These are phyloP conservation scores for Diplotaxis tenuifolia DNA, from an alignment of 345 rosid species.

Conservation along the genomic window DNA sequence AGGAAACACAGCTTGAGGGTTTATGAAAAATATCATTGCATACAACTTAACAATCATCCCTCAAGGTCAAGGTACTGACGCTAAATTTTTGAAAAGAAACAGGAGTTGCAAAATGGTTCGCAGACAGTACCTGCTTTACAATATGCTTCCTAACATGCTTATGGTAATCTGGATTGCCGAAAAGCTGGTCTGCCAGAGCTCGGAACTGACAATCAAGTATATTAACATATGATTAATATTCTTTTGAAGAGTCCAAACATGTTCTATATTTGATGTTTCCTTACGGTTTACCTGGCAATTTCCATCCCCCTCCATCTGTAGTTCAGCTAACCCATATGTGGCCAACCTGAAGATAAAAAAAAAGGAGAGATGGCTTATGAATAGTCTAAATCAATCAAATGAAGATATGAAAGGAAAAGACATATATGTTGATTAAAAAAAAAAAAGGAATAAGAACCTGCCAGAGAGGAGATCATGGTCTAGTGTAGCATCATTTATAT, in stretches of 20 bases:
- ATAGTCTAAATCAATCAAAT: neutral
- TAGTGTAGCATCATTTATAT: slow-evolving; percentile 75
- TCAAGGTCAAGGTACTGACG: neutral
- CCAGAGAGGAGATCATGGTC: slow-evolving; percentile 87
- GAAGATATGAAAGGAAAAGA: neutral
- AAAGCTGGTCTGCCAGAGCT: slow-evolving; percentile 92
- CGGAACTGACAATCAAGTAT: slow-evolving; percentile 59
- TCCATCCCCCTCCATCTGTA: slow-evolving; percentile 93
- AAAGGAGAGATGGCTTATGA: slow-evolving; percentile 9
- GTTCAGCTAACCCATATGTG: slow-evolving; percentile 74
- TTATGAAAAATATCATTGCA: neutral
- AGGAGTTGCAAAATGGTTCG: slow-evolving; percentile 1
- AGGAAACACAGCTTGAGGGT: neutral
- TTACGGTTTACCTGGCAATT: slow-evolving; percentile 74
- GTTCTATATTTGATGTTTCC: neutral
- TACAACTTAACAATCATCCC: neutral
- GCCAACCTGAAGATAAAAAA: slow-evolving; percentile 50
- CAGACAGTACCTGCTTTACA: slow-evolving; percentile 73
- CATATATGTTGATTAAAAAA: neutral
- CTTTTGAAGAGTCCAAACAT: neutral
- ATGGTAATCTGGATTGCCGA: slow-evolving; percentile 76
- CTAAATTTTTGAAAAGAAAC: slow-evolving; percentile 8
- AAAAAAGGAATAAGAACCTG: slow-evolving; percentile 53
- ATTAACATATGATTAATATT: neutral
- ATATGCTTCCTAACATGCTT: slow-evolving; percentile 75